phyloP scores from a whole-genome alignment of 208 protist species.

The Willaertia magna region DNA sequence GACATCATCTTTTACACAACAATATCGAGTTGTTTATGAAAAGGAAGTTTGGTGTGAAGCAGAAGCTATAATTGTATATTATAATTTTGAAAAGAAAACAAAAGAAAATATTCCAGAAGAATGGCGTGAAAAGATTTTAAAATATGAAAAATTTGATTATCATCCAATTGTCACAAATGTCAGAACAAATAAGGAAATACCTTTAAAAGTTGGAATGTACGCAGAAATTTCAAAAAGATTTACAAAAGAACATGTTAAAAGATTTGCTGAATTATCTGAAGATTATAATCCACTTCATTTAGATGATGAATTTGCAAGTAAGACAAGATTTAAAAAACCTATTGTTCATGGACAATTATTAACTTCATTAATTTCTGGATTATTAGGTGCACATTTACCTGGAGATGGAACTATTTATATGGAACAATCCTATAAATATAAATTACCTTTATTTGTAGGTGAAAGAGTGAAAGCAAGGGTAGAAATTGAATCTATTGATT shows the following conservation, averaged over 20 bases:
- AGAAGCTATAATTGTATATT: not conserved
- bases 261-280: not conserved
- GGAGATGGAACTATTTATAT: not conserved
- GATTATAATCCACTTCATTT: slow-evolving; percentile 5
- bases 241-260: not conserved
- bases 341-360: slow-evolving; percentile 7
- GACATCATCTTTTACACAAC: not conserved
- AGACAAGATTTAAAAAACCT: not conserved
- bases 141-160: not conserved
- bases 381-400: not conserved
- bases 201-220: not conserved
- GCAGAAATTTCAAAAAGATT: not conserved
- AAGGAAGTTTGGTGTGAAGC: not conserved
- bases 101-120: not conserved
- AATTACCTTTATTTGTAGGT: not conserved
- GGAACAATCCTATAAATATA: not conserved
- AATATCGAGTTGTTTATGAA: not conserved
- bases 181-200: not conserved
- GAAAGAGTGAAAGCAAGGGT: not conserved
- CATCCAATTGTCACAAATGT: not conserved
- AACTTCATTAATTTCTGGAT: not conserved
- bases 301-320: not conserved
- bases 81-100: not conserved
- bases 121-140: not conserved
- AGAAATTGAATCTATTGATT: not conserved